A percentile compares a stretch with the other conserved stretches of the same genome.
Evolutionary conservation across 441 rosid genomes (phyloP).

Genomic region (Eutrema salsugineum): DNA sequence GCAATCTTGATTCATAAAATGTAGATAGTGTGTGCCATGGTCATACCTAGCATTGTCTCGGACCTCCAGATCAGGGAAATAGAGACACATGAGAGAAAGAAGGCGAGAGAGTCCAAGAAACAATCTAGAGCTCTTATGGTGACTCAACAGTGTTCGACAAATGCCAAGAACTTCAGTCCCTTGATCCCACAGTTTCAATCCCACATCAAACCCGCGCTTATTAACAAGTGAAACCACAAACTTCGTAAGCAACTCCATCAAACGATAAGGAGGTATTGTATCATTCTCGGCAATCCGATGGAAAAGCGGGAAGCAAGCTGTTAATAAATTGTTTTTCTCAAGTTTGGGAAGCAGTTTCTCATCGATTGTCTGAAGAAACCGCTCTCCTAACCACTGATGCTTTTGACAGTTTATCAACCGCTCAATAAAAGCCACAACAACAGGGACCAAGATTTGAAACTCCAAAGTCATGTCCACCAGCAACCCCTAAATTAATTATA

Average conservation of each 20-base stretch:
- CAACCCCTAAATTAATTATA: constrained; percentile 55
- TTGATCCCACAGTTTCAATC: constrained; percentile 75
- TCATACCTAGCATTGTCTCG: constrained; percentile 88
- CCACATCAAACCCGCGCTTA: constrained; percentile 62
- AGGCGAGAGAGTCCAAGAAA: constrained; percentile 79
- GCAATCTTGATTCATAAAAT: not conserved
- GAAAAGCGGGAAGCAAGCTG: constrained; percentile 72
- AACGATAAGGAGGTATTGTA: constrained; percentile 66
- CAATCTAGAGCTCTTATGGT: constrained; percentile 80
- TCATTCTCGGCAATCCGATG: constrained; percentile 73
- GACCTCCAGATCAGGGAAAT: constrained; percentile 91
- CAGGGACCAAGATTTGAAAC: constrained; percentile 71
- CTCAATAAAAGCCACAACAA: constrained; percentile 59
- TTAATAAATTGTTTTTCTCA: constrained; percentile 44
- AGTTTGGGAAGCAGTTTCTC: constrained; percentile 69
- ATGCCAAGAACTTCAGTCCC: constrained; percentile 93
- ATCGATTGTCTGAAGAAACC: constrained; percentile 73
- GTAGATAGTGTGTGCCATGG: not conserved
- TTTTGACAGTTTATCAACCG: constrained; percentile 69
- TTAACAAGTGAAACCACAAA: constrained; percentile 65
- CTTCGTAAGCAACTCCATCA: constrained; percentile 62
- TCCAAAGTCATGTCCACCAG: constrained; percentile 68
- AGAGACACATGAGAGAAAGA: constrained; percentile 79
- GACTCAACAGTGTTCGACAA: constrained; percentile 77
- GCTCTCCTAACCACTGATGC: constrained; percentile 81